A percentile compares a stretch with the other conserved stretches of the same genome.
Conservation (phyloP, 2,329 filamentous ascomycete genomes). For the Colletotrichum lindemuthianum region DNA sequence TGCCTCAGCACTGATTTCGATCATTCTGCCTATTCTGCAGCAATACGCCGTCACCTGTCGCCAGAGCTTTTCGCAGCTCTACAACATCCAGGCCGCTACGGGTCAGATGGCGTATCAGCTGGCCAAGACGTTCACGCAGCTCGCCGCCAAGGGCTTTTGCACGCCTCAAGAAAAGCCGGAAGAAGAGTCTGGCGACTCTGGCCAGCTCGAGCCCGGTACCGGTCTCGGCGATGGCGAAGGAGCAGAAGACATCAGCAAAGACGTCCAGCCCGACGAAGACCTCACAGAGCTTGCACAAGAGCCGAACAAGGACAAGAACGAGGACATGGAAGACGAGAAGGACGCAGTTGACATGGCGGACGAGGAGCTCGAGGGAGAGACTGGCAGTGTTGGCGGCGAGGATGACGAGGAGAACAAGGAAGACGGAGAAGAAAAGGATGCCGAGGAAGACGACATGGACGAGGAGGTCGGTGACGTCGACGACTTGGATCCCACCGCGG, state of each 20-base stretch:
- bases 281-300: conserved; percentile 91
- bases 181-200: conserved; percentile 73
- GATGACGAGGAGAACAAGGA: conserved; percentile 70
- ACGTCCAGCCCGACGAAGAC: conserved; percentile 93
- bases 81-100: conserved; percentile 73
- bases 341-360: conserved; percentile 93
- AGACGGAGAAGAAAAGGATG: conserved; percentile 70
- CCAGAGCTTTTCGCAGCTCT: conserved; percentile 66
- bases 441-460: conserved; percentile 80
- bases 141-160: conserved; percentile 90
- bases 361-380: conserved; percentile 89
- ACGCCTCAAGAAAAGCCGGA: conserved; percentile 84
- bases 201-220: conserved; percentile 89
- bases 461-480: conserved; percentile 93
- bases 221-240: conserved; percentile 95
- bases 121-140: conserved; percentile 78
- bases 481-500: conserved; percentile 86
- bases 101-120: conserved; percentile 81
- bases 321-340: conserved; percentile 80
- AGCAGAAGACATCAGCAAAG: conserved; percentile 97
- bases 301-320: conserved; percentile 71
- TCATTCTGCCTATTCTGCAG: conserved; percentile 75
- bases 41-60: conserved; percentile 75
- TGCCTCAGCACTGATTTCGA: conserved; percentile 67
- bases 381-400: conserved; percentile 71